Percentiles rank a stretch among this genome's conserved stretches.
phyloP scores from a whole-genome alignment of 805 yeast genomes.

The Pichia nakasei region DNA sequence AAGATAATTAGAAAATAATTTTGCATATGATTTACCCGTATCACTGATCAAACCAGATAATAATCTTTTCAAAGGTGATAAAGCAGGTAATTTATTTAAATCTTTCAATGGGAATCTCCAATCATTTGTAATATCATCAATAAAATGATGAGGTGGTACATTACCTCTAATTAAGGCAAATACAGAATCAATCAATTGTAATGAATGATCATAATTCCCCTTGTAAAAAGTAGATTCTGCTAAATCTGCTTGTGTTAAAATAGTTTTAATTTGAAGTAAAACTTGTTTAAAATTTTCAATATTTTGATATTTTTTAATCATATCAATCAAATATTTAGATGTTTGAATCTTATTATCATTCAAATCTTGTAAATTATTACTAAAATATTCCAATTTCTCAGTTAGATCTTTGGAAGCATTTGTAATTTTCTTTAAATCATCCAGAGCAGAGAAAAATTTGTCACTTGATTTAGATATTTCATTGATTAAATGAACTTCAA shows the following conservation, averaged over 20 bases:
- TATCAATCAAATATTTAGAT: slow-evolving; percentile 42
- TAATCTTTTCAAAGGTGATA: slow-evolving; percentile 41
- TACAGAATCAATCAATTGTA: slow-evolving; percentile 48
- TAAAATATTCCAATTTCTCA: slow-evolving; percentile 37
- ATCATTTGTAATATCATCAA: slow-evolving; percentile 23
- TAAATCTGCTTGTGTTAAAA: slow-evolving; percentile 36
- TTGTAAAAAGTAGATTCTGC: slow-evolving; percentile 39
- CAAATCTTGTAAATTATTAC: slow-evolving; percentile 34
- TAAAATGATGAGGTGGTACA: slow-evolving; percentile 20
- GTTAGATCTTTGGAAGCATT: slow-evolving; percentile 45
- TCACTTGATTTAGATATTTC: slow-evolving; percentile 82
- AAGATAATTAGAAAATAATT: slow-evolving; percentile 46
- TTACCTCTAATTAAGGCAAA: slow-evolving; percentile 55
- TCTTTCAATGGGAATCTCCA: slow-evolving; percentile 40
- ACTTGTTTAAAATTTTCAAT: slow-evolving; percentile 56
- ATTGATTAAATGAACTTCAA: slow-evolving; percentile 69
- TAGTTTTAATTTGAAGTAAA: slow-evolving; percentile 43
- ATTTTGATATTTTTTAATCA: slow-evolving; percentile 46
- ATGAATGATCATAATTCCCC: slow-evolving; percentile 43
- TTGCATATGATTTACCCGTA: slow-evolving; percentile 61
- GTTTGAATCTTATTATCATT: slow-evolving; percentile 41
- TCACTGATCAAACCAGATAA: slow-evolving; percentile 48
- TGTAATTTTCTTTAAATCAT: slow-evolving; percentile 62
- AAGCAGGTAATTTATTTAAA: slow-evolving; percentile 40
- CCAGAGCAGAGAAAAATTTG: slow-evolving; percentile 77